Evolutionary conservation across 352 stramenopile genomes (phyloP).

Genomic region (Plasmopara halstedii): DNA sequence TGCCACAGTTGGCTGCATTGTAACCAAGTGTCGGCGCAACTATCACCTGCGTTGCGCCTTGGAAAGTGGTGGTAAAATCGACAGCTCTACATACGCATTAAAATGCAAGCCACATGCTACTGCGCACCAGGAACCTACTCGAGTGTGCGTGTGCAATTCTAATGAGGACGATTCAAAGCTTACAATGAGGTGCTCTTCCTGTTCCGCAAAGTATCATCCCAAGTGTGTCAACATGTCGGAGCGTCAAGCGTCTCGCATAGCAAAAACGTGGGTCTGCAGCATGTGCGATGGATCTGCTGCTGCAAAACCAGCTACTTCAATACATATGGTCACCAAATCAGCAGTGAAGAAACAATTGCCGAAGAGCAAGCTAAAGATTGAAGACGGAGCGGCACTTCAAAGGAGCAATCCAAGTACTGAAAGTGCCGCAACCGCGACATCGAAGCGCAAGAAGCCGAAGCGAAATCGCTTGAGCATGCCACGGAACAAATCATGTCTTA

Average conservation of each 20-base stretch:
- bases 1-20: conserved; percentile 70
- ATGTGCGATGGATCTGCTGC: conserved; percentile 21
- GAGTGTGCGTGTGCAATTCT: conserved; percentile 39
- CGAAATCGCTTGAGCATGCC: conserved; percentile 22
- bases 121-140: conserved; percentile 25
- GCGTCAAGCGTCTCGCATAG: conserved; percentile 44
- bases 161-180: conserved; percentile 37
- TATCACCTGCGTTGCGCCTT: conserved; percentile 75
- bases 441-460: conserved; percentile 24
- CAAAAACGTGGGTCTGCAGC: conserved; percentile 35
- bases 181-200: conserved; percentile 53
- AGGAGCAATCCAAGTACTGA: conserved; percentile 10
- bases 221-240: conserved; percentile 80
- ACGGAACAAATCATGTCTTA: conserved; percentile 21
- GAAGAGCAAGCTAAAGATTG: conserved; percentile 7
- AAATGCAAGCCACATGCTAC: conserved; percentile 65
- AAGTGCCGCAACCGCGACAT: conserved; percentile 1
- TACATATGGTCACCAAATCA: conserved; percentile 7
- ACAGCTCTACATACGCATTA: conserved; percentile 61
- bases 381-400: conserved; percentile 4
- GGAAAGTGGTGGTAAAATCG: conserved; percentile 63
- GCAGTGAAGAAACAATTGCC: conserved; percentile 6
- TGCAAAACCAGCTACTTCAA: conserved; percentile 10
- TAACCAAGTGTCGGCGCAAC: conserved; percentile 68
- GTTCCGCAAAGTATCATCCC: conserved; percentile 60